Base-by-base conservation (phyloP, 1,139 yeast species). In the Candida mesenterica region DNA sequence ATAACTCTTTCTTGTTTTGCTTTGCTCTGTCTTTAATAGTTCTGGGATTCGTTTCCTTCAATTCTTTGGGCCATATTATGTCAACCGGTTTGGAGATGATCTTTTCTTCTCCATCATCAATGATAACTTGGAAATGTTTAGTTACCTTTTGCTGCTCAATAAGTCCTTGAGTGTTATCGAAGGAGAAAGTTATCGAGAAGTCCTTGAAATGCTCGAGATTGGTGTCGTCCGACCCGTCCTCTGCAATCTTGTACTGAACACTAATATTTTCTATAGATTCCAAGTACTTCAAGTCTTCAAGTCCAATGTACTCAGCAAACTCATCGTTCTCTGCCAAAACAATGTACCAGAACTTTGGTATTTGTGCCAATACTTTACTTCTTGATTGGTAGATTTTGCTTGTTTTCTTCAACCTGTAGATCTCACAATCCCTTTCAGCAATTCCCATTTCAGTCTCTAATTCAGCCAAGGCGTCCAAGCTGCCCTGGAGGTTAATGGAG, bases 331-430 rank as follows among this genome's bases (percentile, higher is more conserved):
- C 86, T 0, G 88, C 84, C 15, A 84, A 59, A 0, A 82, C 87
- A 39, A 82, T 74, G 55, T 80, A 82, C 94, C 94, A 84, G 53
- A 84, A 82, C 44, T 76, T 77, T 1, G 86, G 85, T 31, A 84
- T 75, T 4, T 63, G 52, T 7, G 48, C 39, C 16, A 78, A 61
- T 17, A 72, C 61, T 7, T 49, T 52, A 31, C 82, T 65, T 49
- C 94, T 62, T 36, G 68, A 58, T 7, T 49, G 54, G 52, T 74
- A 82, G 12, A 81, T 65, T 16, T 70, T 64, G 41, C 71, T 73
- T 8, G 83, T 71, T 28, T 68, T 61, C 36, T 62, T 61, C 33
- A 81, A 59, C 38, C 85, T 66, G 46, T 52, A 65, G 25, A 66
- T 50, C 37, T 65, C 87, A 12, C 76, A 74, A 27, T 79, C 76